These are phyloP conservation scores for Annulohypoxylon bovei DNA, from an alignment of 495 filamentous ascomycete species.

Conservation along the genomic window DNA sequence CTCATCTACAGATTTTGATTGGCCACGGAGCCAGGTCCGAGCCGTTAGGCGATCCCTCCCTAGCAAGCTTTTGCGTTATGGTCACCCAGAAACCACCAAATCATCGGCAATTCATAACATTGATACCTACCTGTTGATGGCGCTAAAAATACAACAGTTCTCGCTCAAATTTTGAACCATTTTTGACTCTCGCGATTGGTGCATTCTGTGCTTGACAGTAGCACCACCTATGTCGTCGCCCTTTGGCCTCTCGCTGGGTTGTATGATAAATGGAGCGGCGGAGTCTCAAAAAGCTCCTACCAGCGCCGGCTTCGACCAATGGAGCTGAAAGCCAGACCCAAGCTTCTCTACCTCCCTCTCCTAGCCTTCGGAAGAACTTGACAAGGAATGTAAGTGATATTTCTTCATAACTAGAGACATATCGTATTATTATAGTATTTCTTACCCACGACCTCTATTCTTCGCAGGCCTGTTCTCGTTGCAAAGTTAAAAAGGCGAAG, in stretches of 20 bases:
- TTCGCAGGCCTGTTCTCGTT: constrained; percentile 34
- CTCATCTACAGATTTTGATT: constrained; percentile 8
- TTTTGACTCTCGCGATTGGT: not conserved
- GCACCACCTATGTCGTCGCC: not conserved
- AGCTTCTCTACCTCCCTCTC: constrained; percentile 10
- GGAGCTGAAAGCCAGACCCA: constrained; percentile 5
- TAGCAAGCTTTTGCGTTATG: constrained; percentile 21
- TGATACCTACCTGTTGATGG: not conserved
- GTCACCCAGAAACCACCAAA: constrained; percentile 5
- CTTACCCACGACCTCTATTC: constrained; percentile 21
- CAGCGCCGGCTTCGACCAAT: constrained; percentile 19
- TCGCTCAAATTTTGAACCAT: constrained; percentile 29
- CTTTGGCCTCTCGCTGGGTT: too few relatives aligned
- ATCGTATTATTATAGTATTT: too few relatives aligned
- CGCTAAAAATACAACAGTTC: too few relatives aligned
- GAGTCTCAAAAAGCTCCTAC: constrained; percentile 35
- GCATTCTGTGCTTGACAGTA: too few relatives aligned
- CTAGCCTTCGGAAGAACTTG: constrained; percentile 27
- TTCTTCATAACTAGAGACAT: constrained; percentile 7
- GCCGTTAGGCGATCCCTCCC: not conserved
- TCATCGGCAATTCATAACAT: not conserved
- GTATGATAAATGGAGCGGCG: constrained; percentile 31
- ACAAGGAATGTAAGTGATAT: constrained; percentile 33
- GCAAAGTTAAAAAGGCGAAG: constrained; percentile 38
- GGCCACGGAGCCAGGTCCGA: constrained; percentile 38